These are phyloP conservation scores for Saccharomycopsis phalli DNA, from an alignment of 1,139 yeast species.

Conservation along the genomic window DNA sequence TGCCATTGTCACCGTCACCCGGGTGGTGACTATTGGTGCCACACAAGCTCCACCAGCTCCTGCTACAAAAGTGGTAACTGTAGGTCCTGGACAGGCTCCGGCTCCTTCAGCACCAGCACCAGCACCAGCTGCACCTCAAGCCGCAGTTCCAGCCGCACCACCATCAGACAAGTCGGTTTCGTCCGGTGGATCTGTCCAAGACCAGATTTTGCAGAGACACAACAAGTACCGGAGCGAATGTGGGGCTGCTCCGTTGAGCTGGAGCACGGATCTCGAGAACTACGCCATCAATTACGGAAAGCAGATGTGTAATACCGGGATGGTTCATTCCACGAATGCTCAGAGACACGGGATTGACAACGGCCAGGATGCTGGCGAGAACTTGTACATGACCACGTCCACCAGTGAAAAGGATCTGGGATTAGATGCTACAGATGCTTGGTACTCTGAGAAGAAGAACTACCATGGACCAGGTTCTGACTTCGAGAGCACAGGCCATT, in stretches of 20 bases:
- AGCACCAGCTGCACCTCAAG: no score
- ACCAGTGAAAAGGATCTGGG: slow-evolving; percentile 1
- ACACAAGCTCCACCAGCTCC: no score
- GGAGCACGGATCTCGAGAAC: slow-evolving; percentile 5
- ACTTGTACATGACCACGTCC: slow-evolving; percentile 4
- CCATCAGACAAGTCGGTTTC: no score
- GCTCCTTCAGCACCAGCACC: no score
- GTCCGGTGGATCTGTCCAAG: slow-evolving; percentile 8
- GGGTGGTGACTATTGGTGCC: no score
- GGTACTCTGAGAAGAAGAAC: slow-evolving; percentile 9
- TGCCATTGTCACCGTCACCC: no score
- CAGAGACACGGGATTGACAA: slow-evolving; percentile 2
- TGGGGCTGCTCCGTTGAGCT: slow-evolving; percentile 1
- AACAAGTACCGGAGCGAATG: slow-evolving; percentile 5
- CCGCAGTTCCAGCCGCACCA: no score
- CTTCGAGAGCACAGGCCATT: slow-evolving; percentile 3
- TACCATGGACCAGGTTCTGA: not conserved
- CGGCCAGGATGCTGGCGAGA: no score
- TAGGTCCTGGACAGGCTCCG: no score
- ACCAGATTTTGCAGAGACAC: slow-evolving; percentile 5
- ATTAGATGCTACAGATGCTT: slow-evolving; percentile 5
- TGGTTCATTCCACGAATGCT: slow-evolving; percentile 13
- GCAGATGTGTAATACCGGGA: not conserved
- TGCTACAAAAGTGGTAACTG: no score
- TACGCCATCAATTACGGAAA: slow-evolving; percentile 5